phyloP scores from a whole-genome alignment of 2,329 filamentous ascomycete species.

The Macrophomina pseudophaseolina region DNA sequence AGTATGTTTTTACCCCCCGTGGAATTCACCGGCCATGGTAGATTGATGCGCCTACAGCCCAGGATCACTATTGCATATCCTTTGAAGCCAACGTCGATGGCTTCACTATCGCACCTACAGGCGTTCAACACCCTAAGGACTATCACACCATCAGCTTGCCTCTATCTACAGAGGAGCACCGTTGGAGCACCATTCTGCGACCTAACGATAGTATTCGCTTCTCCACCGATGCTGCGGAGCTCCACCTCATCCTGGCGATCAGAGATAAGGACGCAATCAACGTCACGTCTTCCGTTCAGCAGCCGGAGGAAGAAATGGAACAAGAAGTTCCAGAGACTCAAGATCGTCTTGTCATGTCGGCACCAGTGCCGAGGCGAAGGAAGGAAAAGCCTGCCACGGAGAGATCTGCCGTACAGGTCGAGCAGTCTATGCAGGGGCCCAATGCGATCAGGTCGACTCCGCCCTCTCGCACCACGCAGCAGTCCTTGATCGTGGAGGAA shows the following conservation, averaged over 20 bases:
- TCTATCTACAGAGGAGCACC: neutral
- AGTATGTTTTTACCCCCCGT: neutral
- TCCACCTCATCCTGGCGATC: neutral
- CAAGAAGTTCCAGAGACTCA: constrained; percentile 9
- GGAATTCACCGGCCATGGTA: neutral
- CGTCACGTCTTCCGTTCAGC: constrained; percentile 4
- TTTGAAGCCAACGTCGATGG: neutral
- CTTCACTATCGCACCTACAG: neutral
- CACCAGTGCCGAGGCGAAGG: neutral
- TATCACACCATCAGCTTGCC: neutral
- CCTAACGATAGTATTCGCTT: constrained; percentile 8
- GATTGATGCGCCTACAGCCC: neutral
- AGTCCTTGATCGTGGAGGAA: constrained; percentile 4
- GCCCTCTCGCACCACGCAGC: neutral
- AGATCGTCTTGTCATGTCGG: neutral
- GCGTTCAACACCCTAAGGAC: neutral
- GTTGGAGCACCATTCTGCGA: neutral
- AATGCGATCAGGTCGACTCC: neutral
- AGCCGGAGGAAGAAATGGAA: neutral
- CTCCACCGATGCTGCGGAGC: neutral
- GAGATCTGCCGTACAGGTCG: constrained; percentile 6
- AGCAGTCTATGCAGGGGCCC: constrained; percentile 17
- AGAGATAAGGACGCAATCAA: neutral
- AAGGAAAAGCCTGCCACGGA: neutral
- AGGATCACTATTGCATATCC: neutral